A percentile compares a stretch with the other conserved stretches of the same genome.
These are phyloP conservation scores for Pilatotrama ljubarskyi DNA, from an alignment of 768 basidiomycete species.

Conservation along the genomic window DNA sequence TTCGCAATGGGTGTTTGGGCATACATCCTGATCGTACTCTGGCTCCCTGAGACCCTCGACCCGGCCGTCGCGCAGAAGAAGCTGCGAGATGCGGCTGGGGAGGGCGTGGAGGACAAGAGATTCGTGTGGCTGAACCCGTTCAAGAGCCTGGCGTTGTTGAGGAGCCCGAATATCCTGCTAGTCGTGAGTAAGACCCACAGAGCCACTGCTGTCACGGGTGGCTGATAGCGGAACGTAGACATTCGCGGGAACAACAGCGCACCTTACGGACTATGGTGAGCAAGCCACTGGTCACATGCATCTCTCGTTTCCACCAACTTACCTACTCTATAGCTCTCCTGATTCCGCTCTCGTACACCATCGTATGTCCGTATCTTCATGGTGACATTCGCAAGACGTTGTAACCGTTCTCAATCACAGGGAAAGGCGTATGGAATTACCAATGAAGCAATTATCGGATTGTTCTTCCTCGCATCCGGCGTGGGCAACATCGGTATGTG, in stretches of 20 bases:
- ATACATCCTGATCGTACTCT: constrained; percentile 41
- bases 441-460: constrained; percentile 58
- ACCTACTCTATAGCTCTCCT: constrained; percentile 37
- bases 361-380: constrained; percentile 42
- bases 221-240: constrained; percentile 29
- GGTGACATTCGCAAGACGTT: neutral
- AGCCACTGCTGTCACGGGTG: no score
- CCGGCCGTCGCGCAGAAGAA: constrained; percentile 38
- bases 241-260: constrained; percentile 36
- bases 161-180: constrained; percentile 58
- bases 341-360: constrained; percentile 64
- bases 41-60: constrained; percentile 69
- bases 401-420: constrained; percentile 35
- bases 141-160: constrained; percentile 46
- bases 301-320: neutral
- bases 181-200: constrained; percentile 42
- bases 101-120: constrained; percentile 1
- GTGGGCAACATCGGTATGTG: constrained; percentile 57
- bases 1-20: constrained; percentile 41
- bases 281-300: no score
- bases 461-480: constrained; percentile 59
- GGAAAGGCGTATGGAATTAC: constrained; percentile 58
- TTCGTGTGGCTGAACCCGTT: constrained; percentile 60
- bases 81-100: constrained; percentile 41
- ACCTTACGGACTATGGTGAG: constrained; percentile 29